phyloP scores from a whole-genome alignment of 176 grass and related monocot genomes.

The Oryza rufipogon region DNA sequence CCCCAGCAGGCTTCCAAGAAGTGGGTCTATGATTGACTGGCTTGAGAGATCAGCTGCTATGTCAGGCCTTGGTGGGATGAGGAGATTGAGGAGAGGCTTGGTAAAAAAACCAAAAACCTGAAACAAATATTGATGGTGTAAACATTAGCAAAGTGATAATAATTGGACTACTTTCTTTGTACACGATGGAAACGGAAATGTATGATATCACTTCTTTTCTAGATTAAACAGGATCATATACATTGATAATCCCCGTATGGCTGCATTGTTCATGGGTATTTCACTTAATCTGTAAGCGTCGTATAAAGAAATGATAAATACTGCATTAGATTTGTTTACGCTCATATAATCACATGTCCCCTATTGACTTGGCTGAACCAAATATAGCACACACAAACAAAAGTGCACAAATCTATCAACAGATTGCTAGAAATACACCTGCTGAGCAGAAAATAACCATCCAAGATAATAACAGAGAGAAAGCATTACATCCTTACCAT shows the following conservation, averaged over 20 bases:
- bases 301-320: constrained; percentile 39
- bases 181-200: not conserved
- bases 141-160: constrained; percentile 39
- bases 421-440: not conserved
- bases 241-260: not conserved
- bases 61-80: constrained; percentile 62
- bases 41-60: constrained; percentile 53
- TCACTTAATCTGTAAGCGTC: not conserved
- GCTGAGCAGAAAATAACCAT: constrained; percentile 2
- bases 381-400: not conserved
- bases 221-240: not conserved
- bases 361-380: not conserved
- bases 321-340: not conserved
- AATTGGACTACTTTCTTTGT: not conserved
- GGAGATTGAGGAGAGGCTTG: constrained; percentile 71
- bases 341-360: not conserved
- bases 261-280: not conserved
- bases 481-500: constrained; percentile 54
- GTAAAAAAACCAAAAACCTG: constrained; percentile 91
- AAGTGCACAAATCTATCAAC: not conserved
- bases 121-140: constrained; percentile 34
- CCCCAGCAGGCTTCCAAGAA: constrained; percentile 63
- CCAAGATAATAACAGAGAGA: constrained; percentile 17
- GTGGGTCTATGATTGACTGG: constrained; percentile 60
- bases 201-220: constrained; percentile 10